Conservation (phyloP, 495 filamentous ascomycete species). For the Penicillium pancosmium region DNA sequence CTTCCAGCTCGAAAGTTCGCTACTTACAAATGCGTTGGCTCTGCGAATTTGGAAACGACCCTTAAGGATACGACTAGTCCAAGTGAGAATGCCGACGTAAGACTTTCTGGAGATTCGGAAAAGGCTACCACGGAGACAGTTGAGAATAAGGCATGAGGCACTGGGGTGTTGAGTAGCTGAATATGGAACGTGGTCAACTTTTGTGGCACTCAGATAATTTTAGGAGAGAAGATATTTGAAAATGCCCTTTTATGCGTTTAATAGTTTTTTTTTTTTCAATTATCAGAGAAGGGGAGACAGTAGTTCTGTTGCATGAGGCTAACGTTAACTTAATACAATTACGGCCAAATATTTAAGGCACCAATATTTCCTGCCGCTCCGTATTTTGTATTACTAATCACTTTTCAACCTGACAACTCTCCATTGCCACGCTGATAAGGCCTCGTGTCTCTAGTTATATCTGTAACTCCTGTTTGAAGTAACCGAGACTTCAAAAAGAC, state of each 20-base stretch:
- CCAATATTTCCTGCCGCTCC: background rate
- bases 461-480: background rate
- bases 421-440: background rate
- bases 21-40: constrained; percentile 22
- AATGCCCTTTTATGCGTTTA: too few relatives aligned
- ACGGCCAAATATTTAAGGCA: background rate
- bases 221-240: too few relatives aligned
- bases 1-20: constrained; percentile 24
- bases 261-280: too few relatives aligned
- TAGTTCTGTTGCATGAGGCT: too few relatives aligned
- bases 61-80: background rate
- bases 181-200: background rate
- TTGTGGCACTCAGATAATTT: too few relatives aligned
- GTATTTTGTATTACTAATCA: background rate
- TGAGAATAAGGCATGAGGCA: constrained; percentile 14
- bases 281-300: too few relatives aligned
- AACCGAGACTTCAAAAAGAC: background rate
- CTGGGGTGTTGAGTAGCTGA: background rate
- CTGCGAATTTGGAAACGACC: constrained; percentile 8
- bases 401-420: background rate
- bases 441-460: background rate
- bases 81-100: background rate
- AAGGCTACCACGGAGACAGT: constrained; percentile 13
- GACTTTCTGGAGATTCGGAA: constrained; percentile 12
- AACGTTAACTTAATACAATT: too few relatives aligned